phyloP scores from a whole-genome alignment of 805 yeast species.

The Starmera quercuum region DNA sequence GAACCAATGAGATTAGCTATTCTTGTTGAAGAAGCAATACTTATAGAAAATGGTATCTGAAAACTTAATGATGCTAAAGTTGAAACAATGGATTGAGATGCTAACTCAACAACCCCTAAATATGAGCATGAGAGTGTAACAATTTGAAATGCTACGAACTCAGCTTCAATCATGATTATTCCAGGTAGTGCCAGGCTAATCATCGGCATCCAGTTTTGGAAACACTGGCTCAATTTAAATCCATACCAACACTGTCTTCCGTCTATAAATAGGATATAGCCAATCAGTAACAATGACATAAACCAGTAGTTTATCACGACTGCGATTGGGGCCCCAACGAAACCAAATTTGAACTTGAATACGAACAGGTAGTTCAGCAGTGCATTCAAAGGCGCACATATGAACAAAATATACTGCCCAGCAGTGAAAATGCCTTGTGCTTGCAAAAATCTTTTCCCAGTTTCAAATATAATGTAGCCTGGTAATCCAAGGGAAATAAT shows the following conservation, averaged over 20 bases:
- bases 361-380: constrained; percentile 52
- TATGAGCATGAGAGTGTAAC: constrained; percentile 55
- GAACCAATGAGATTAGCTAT: constrained; percentile 65
- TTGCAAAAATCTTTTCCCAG: constrained; percentile 71
- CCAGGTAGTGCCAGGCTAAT: constrained; percentile 63
- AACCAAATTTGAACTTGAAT: constrained; percentile 50
- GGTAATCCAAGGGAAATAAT: constrained; percentile 57
- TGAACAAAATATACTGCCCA: constrained; percentile 52
- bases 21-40: constrained; percentile 66
- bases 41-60: constrained; percentile 68
- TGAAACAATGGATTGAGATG: constrained; percentile 45
- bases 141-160: constrained; percentile 67
- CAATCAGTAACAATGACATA: constrained; percentile 29
- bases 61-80: constrained; percentile 53
- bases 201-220: constrained; percentile 53
- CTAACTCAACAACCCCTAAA: constrained; percentile 41
- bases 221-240: constrained; percentile 30
- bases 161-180: constrained; percentile 67
- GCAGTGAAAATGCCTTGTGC: constrained; percentile 78
- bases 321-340: constrained; percentile 77
- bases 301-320: constrained; percentile 66
- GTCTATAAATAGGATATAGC: constrained; percentile 36
- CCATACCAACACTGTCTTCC: constrained; percentile 73
- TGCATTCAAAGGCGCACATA: constrained; percentile 67
- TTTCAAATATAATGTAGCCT: constrained; percentile 63